These are phyloP conservation scores for Uromyces viciae-fabae DNA, from an alignment of 1,284 basidiomycete genomes.

Conservation along the genomic window DNA sequence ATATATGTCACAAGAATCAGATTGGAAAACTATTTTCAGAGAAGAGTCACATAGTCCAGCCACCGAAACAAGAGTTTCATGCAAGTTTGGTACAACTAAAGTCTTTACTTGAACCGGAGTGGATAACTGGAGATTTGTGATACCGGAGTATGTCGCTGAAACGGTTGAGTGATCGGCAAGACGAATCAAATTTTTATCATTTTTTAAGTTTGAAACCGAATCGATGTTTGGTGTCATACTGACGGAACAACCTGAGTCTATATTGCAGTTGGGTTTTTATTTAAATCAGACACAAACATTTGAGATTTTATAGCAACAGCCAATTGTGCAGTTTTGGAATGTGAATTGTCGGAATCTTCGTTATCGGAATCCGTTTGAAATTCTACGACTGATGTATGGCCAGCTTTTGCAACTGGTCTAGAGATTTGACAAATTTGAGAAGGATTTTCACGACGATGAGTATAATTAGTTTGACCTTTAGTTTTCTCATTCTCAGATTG, in stretches of 20 bases:
- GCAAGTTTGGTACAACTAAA: background rate
- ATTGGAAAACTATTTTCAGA: background rate
- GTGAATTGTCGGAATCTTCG: background rate
- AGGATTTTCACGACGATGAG: background rate
- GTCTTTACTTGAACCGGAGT: background rate
- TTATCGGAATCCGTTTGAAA: background rate
- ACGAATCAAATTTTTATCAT: background rate
- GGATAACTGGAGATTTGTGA: background rate
- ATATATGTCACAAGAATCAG: background rate
- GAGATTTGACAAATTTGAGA: background rate
- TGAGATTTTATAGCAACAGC: background rate
- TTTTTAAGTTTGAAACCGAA: background rate
- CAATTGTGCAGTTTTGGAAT: background rate
- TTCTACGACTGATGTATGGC: background rate
- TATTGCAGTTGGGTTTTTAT: background rate
- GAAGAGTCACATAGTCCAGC: background rate
- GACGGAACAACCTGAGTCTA: constrained; percentile 8
- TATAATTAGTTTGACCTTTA: background rate
- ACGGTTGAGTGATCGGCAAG: background rate
- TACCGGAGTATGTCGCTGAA: background rate
- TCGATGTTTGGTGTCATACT: background rate
- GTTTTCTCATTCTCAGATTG: background rate
- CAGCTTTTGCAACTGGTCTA: background rate
- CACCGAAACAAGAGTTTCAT: constrained; percentile 15
- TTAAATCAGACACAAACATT: background rate